phyloP scores from a whole-genome alignment of 352 stramenopile genomes.

The Phytophthora citrophthora region DNA sequence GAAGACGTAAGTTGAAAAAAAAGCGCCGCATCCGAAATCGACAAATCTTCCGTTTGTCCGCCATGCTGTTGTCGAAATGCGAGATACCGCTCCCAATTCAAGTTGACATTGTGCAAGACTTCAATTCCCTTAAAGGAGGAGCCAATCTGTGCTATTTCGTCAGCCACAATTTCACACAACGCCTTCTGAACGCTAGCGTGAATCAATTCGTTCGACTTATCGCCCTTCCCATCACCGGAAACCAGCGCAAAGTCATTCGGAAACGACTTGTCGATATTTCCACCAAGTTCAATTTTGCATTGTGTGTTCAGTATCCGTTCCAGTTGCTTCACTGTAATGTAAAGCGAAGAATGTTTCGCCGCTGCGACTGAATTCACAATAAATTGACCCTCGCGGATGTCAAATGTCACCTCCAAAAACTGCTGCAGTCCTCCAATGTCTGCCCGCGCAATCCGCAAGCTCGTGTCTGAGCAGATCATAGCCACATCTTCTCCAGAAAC shows the following conservation, averaged over 20 bases:
- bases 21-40: slow-evolving; percentile 82
- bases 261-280: slow-evolving; percentile 47
- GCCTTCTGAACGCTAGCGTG: slow-evolving; percentile 72
- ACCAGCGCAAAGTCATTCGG: slow-evolving; percentile 74
- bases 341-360: slow-evolving; percentile 64
- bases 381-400: slow-evolving; percentile 77
- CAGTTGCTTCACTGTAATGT: slow-evolving; percentile 59
- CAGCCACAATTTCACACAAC: slow-evolving; percentile 84
- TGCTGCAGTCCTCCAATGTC: slow-evolving; percentile 83
- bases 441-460: slow-evolving; percentile 64
- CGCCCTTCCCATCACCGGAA: slow-evolving; percentile 72
- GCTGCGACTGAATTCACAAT: slow-evolving; percentile 71
- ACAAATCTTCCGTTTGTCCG: slow-evolving; percentile 76
- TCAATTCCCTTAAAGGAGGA: slow-evolving; percentile 82
- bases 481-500: slow-evolving; percentile 76
- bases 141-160: slow-evolving; percentile 80
- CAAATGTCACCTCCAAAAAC: slow-evolving; percentile 83
- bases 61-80: slow-evolving; percentile 84
- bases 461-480: slow-evolving; percentile 65
- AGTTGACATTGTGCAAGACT: slow-evolving; percentile 75
- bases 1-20: slow-evolving; percentile 87
- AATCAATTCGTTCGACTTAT: slow-evolving; percentile 77
- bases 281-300: slow-evolving; percentile 76
- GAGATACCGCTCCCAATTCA: slow-evolving; percentile 89
- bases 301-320: slow-evolving; percentile 80